Percentiles rank a stretch among this genome's conserved stretches.
These are phyloP conservation scores for Fraxinus americana DNA, from an alignment of 257 asterid species.

Conservation along the genomic window DNA sequence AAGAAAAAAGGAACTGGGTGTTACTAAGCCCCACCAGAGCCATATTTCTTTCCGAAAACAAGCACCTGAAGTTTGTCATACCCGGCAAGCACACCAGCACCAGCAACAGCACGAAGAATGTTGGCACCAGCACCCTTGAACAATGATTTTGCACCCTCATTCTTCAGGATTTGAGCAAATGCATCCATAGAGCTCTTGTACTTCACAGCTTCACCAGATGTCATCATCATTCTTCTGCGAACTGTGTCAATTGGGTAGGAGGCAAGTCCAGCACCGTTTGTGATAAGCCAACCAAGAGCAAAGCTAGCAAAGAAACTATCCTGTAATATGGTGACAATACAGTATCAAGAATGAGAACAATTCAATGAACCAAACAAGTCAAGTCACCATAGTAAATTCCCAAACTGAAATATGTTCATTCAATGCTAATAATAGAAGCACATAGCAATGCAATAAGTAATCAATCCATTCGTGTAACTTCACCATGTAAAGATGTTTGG, in stretches of 20 bases:
- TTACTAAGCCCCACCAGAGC: conserved; percentile 42
- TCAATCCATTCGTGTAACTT: neutral
- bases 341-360: neutral
- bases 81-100: conserved; percentile 56
- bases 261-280: conserved; percentile 50
- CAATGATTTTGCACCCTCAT: conserved; percentile 49
- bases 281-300: conserved; percentile 47
- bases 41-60: conserved; percentile 45
- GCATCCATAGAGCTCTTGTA: conserved; percentile 51
- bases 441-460: too few relatives aligned
- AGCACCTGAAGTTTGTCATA: conserved; percentile 47
- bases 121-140: conserved; percentile 58
- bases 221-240: conserved; percentile 57
- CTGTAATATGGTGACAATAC: conserved; percentile 18
- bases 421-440: too few relatives aligned
- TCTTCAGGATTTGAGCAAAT: conserved; percentile 42
- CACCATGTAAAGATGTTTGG: neutral
- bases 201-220: conserved; percentile 54
- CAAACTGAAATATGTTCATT: too few relatives aligned
- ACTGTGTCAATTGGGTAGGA: conserved; percentile 53
- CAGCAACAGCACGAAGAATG: conserved; percentile 46
- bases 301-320: conserved; percentile 55
- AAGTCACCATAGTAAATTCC: too few relatives aligned
- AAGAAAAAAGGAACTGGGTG: too few relatives aligned
- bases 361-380: too few relatives aligned